Evolutionary conservation across 768 basidiomycete species (phyloP), one percentile per base, ranked within the genome.

Genomic region (Lentinula lateritia): DNA sequence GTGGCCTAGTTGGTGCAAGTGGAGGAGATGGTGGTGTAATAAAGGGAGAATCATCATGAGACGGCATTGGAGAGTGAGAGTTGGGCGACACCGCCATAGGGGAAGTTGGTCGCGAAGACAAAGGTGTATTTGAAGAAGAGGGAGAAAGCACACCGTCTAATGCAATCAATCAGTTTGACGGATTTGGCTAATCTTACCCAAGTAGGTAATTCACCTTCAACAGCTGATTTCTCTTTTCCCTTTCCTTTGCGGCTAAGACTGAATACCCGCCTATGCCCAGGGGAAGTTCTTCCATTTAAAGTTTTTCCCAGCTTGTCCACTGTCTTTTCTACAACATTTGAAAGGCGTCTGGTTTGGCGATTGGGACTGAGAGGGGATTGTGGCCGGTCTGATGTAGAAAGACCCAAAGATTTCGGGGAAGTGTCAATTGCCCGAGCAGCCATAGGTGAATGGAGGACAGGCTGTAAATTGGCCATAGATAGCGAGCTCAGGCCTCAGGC

Each of bases 11-110:
- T 6, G 78, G 74, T 1, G 63, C 60, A 20, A 78, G 70, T 15
- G 81, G 79, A 3, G 91, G 89, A 10, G 89, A 91, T 13, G 82
- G 87, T 38, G 91, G 90, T 5, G 80, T 80, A 61, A 92, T 89
- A 68, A 93, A 92, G 5, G 85, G 83, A 15, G 83, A 84, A 50
- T 86, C 84, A 62, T 85, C 55, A 12, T 41, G 38, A 13, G 81
- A 34, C 69, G 72, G 46, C 41, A 50, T 62, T 59, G 56, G 59
- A 58, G 53, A 54, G 6, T n/a, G 42, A 43, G 2, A 48, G 5
- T 48, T 10, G 46, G 58, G 58, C 6, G 60, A 34, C 39, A 15
- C 13, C 13, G 34, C 35, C 56, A 66, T 61, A 32, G 71, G 70
- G 32, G 75, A 71, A 16, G 72, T 70, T 12, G 75, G 70, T 20